phyloP scores from a whole-genome alignment of 2,329 filamentous ascomycete species.

The Aspergillus sp. region DNA sequence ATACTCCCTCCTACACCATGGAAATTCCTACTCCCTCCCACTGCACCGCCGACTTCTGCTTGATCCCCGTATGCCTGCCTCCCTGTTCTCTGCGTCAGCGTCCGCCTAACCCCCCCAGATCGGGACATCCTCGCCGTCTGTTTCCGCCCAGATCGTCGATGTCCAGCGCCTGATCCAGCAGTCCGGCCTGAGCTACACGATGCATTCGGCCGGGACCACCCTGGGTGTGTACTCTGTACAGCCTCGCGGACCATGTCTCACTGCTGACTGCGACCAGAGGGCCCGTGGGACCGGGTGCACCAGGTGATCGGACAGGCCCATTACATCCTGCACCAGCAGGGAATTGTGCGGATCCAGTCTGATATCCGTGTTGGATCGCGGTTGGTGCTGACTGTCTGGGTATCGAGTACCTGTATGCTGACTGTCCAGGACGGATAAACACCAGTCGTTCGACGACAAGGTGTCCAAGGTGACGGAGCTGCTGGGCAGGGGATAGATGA shows the following conservation, averaged over 20 bases:
- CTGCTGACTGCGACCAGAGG: constrained; percentile 50
- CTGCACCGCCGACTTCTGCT: constrained; percentile 83
- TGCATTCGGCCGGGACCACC: constrained; percentile 92
- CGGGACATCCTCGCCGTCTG: constrained; percentile 66
- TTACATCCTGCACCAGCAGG: constrained; percentile 62
- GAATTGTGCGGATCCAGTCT: constrained; percentile 74
- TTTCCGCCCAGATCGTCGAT: constrained; percentile 74
- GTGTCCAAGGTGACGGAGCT: constrained; percentile 53
- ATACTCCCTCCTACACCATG: neutral
- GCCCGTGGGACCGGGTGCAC: constrained; percentile 83
- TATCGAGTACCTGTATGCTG: constrained; percentile 1
- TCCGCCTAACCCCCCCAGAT: too few species aligned
- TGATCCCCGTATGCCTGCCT: constrained; percentile 59
- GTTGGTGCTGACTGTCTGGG: constrained; percentile 34
- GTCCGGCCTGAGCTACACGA: constrained; percentile 70
- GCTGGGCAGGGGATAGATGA: constrained; percentile 28
- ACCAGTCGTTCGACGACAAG: constrained; percentile 71
- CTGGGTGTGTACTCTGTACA: constrained; percentile 52
- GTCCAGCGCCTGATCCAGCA: constrained; percentile 77
- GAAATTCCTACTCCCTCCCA: constrained; percentile 53
- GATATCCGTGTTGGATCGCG: constrained; percentile 78
- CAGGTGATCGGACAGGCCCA: constrained; percentile 78
- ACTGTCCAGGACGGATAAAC: constrained; percentile 64
- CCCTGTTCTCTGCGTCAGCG: too few species aligned
- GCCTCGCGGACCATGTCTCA: neutral